These are phyloP conservation scores for Bauhinia variegata DNA, from an alignment of 306 rosid species.

Conservation along the genomic window DNA sequence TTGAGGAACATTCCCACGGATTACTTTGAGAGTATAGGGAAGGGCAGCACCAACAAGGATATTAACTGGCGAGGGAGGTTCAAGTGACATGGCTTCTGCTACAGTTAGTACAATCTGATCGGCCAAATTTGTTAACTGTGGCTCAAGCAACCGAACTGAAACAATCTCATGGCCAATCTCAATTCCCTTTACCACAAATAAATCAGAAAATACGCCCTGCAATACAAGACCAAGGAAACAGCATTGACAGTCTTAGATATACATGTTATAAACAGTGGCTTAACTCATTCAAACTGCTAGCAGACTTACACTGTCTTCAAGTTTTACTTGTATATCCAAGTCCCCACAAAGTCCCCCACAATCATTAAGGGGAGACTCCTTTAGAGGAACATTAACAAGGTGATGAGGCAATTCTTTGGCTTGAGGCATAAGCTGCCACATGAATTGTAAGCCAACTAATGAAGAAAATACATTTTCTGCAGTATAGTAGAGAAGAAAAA, in stretches of 20 bases:
- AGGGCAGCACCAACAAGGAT: constrained; percentile 79
- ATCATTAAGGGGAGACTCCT: constrained; percentile 90
- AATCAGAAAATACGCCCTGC: constrained; percentile 97
- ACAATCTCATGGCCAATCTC: constrained; percentile 91
- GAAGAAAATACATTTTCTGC: constrained; percentile 97
- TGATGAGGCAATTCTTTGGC: constrained; percentile 59
- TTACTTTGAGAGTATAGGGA: constrained; percentile 73
- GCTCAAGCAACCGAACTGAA: constrained; percentile 80
- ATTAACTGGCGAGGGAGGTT: constrained; percentile 91
- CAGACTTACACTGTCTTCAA: constrained; percentile 83
- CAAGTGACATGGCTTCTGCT: constrained; percentile 94
- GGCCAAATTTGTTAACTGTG: constrained; percentile 56
- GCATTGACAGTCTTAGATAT: constrained; percentile 28
- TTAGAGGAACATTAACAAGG: constrained; percentile 85
- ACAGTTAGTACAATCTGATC: constrained; percentile 87
- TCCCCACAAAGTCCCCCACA: constrained; percentile 95
- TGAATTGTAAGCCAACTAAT: constrained; percentile 86
- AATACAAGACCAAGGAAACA: constrained; percentile 41
- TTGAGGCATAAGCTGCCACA: constrained; percentile 77
- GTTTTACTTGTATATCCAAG: constrained; percentile 77
- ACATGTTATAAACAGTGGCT: constrained; percentile 23
- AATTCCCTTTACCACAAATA: constrained; percentile 77
- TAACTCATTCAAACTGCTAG: constrained; percentile 43
- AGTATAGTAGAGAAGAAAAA: constrained; percentile 33
- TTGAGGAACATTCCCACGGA: constrained; percentile 76